A percentile compares a stretch with the other conserved stretches of the same genome.
Conservation (phyloP, 495 filamentous ascomycete species). For the Trichoderma parareesei region DNA sequence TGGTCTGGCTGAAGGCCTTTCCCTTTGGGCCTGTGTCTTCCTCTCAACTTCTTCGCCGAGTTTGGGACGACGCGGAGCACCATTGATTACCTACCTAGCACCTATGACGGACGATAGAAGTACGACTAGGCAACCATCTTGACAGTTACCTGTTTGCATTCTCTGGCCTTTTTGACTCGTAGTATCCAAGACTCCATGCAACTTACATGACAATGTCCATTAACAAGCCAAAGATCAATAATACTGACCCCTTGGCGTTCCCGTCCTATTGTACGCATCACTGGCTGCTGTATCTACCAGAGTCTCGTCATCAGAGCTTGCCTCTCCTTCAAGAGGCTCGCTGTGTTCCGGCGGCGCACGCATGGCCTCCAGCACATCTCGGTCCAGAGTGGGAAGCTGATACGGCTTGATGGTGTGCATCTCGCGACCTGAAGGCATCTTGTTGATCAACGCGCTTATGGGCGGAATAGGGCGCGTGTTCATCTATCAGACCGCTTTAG, state of each 20-base stretch:
- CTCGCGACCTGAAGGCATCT: slow-evolving; percentile 81
- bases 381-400: slow-evolving; percentile 48
- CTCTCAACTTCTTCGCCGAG: too few species aligned
- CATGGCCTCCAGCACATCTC: slow-evolving; percentile 48
- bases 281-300: not conserved
- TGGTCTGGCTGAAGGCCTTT: too few species aligned
- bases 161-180: too few species aligned
- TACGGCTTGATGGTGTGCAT: slow-evolving; percentile 61
- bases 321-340: slow-evolving; percentile 40
- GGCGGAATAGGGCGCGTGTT: slow-evolving; percentile 72
- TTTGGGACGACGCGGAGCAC: too few species aligned
- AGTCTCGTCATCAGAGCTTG: slow-evolving; percentile 40
- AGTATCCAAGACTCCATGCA: not conserved
- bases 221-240: not conserved
- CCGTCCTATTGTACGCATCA: too few species aligned
- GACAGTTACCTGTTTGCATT: too few species aligned
- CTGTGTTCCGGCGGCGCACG: slow-evolving; percentile 36
- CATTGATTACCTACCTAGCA: too few species aligned
- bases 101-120: too few species aligned
- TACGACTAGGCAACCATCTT: not conserved
- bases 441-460: slow-evolving; percentile 57
- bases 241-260: not conserved
- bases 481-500: slow-evolving; percentile 45
- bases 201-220: not conserved
- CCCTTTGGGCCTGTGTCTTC: too few species aligned